Evolutionary conservation across 768 basidiomycete genomes (phyloP).

Genomic region (Termitomyces sp.): DNA sequence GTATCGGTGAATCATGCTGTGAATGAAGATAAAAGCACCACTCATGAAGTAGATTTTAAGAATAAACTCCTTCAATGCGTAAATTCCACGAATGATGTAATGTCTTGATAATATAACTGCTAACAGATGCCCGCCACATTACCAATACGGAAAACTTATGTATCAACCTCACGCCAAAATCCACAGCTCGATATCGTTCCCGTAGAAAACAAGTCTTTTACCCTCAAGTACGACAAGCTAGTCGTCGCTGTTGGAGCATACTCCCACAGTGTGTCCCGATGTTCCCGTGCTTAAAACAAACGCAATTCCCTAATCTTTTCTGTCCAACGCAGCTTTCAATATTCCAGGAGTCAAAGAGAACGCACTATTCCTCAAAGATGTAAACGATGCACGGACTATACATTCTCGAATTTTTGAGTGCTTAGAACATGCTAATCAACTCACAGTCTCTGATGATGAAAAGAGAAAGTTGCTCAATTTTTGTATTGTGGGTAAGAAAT

Average conservation of each 20-base stretch:
- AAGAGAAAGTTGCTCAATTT: constrained; percentile 76
- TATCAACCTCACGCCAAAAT: not conserved
- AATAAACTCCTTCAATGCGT: constrained; percentile 7
- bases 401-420: constrained; percentile 72
- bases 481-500: constrained; percentile 68
- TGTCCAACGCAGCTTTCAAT: constrained; percentile 45
- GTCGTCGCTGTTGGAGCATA: constrained; percentile 85
- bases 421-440: constrained; percentile 87
- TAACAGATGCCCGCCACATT: constrained; percentile 8
- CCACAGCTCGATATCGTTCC: not conserved
- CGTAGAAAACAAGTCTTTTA: constrained; percentile 43
- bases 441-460: constrained; percentile 67
- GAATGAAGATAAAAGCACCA: not conserved
- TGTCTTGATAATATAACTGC: not conserved
- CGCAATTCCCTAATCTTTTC: not conserved
- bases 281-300: not conserved
- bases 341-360: constrained; percentile 77
- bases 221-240: constrained; percentile 70
- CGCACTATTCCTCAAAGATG: constrained; percentile 78
- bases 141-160: not conserved
- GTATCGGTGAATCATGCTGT: constrained; percentile 41
- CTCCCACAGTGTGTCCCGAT: constrained; percentile 56
- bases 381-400: constrained; percentile 69
- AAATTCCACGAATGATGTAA: not conserved
- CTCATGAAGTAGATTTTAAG: constrained; percentile 3